phyloP scores from a whole-genome alignment of 2,329 filamentous ascomycete genomes.

The Botryosphaeria agaves region DNA sequence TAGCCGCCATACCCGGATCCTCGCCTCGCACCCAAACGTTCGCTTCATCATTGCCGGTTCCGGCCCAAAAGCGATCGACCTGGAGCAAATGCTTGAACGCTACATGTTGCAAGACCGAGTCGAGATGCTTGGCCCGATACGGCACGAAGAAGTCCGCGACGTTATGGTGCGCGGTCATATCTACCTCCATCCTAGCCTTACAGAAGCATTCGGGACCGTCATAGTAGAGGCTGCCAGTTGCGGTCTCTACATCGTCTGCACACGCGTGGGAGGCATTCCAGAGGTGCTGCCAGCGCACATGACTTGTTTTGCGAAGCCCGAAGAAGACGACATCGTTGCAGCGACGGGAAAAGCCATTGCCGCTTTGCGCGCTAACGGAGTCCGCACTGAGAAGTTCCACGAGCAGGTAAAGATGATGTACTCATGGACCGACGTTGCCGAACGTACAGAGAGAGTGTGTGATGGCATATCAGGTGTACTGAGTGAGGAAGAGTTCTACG shows the following conservation, averaged over 20 bases:
- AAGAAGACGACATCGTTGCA: constrained; percentile 84
- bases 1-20: constrained; percentile 88
- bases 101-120: constrained; percentile 89
- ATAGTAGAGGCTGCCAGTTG: constrained; percentile 95
- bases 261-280: constrained; percentile 88
- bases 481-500: constrained; percentile 70
- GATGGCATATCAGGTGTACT: constrained; percentile 81
- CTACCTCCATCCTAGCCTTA: constrained; percentile 86
- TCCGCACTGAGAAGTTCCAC: constrained; percentile 86
- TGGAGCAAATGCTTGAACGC: constrained; percentile 95
- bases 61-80: constrained; percentile 88
- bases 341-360: constrained; percentile 83
- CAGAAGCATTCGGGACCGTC: constrained; percentile 93
- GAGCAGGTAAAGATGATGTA: constrained; percentile 98
- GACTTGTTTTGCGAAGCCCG: constrained; percentile 93
- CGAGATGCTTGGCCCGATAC: constrained; percentile 76
- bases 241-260: constrained; percentile 91
- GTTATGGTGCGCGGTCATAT: constrained; percentile 97
- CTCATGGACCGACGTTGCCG: constrained; percentile 90
- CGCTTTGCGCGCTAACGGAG: constrained; percentile 66
- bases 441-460: constrained; percentile 88
- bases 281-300: constrained; percentile 92
- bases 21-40: constrained; percentile 78
- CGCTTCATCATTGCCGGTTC: constrained; percentile 94
- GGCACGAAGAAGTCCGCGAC: constrained; percentile 90